Evolutionary conservation across 768 basidiomycete genomes (phyloP), one percentile per base, ranked within the genome.

Genomic region (Chalciporus piperatus): DNA sequence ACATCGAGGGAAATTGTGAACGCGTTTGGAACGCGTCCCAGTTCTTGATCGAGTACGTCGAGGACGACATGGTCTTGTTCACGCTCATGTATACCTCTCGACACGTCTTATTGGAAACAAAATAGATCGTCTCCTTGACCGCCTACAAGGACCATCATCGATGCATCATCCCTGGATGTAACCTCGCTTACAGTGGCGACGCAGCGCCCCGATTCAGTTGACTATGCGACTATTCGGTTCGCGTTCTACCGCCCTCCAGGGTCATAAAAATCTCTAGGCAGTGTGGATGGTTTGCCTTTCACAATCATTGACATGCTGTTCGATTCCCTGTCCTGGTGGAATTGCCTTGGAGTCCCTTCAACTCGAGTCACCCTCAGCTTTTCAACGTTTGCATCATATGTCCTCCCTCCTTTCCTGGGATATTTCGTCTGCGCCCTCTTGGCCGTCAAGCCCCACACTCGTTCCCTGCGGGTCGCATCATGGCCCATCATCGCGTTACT

Each of bases 371-470:
- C 76, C 16, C 50, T 78, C 13, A 71, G 67, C 3, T 25, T 54
- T 32, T 48, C 66, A 23, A 63, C 66, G 0, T 70, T 78, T 54
- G 41, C 64, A 38, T 68, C 62, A 19, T 66, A 73, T 49, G 46
- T 79, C 39, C 50, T 77, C 17, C 78, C 77, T 6, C 68, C 74
- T 10, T 19, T 78, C 1, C 41, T 77, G 9, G 69, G 70, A 50
- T 82, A 80, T 62, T 77, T 78, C 64, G 55, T 62, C 13, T 72
- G 74, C n/a, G 81, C 82, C 13, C 60, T 77, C 33, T 72, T 84
- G 47, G 76, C 79, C 6, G 63, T 78, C 25, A 62, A 73, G 4
- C 76, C 76, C 0, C 62, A 68, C 13, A 82, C 82, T 0, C 69
- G 71, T 28, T 45, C 58, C 6, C 59, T 76, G 40, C 77, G 81